Percentiles rank a stretch among this genome's conserved stretches.
These are phyloP conservation scores for Chaetoscypha palmicola DNA, from an alignment of 2,329 filamentous ascomycete genomes.

Conservation along the genomic window DNA sequence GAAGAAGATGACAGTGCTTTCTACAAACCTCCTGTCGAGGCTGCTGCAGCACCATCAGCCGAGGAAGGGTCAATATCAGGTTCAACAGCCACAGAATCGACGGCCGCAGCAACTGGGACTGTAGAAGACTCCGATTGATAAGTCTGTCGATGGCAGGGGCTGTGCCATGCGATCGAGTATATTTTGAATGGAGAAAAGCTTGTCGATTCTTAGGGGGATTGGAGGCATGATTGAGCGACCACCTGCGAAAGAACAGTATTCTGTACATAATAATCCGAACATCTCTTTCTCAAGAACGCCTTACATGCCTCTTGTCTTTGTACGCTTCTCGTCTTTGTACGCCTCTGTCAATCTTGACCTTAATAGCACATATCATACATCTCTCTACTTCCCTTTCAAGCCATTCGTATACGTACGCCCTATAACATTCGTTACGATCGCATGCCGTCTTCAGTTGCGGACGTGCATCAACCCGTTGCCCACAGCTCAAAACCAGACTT, in stretches of 20 bases:
- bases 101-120: constrained; percentile 15
- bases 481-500: too few species aligned
- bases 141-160: not conserved
- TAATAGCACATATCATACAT: too few species aligned
- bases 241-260: not conserved
- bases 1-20: constrained; percentile 75
- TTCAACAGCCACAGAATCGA: constrained; percentile 20
- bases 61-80: constrained; percentile 38
- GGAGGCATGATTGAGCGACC: not conserved
- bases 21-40: constrained; percentile 56
- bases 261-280: not conserved
- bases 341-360: too few species aligned
- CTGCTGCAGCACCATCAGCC: constrained; percentile 39
- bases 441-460: too few species aligned
- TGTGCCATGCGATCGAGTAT: not conserved
- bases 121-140: constrained; percentile 23
- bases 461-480: too few species aligned
- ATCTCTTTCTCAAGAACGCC: not conserved
- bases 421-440: too few species aligned
- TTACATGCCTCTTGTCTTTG: constrained; percentile 2
- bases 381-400: too few species aligned
- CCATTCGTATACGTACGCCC: too few species aligned
- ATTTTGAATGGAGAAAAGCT: not conserved
- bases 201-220: not conserved
- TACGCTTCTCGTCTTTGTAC: too few species aligned